These are phyloP conservation scores for Ophiostoma pallidulum DNA, from an alignment of 2,329 filamentous ascomycete genomes.

Conservation along the genomic window DNA sequence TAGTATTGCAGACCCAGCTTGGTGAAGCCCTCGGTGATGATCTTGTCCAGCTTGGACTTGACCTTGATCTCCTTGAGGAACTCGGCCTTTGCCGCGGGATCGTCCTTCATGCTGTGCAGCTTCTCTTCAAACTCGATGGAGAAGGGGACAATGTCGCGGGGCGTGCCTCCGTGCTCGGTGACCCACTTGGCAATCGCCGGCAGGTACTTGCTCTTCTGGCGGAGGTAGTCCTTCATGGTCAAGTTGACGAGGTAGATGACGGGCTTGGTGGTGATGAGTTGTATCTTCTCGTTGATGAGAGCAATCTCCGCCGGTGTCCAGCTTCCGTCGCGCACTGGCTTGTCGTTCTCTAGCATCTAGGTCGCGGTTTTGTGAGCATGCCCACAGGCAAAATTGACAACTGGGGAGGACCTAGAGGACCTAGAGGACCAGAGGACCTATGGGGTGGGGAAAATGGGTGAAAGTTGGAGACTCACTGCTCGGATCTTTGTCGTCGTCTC, in stretches of 20 bases:
- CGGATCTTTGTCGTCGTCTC: conserved; percentile 34
- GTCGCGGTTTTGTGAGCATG: conserved; percentile 6
- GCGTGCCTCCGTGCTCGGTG: conserved; percentile 32
- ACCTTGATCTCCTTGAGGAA: conserved; percentile 34
- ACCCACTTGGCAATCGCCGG: conserved; percentile 36
- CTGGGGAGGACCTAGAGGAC: too few species aligned
- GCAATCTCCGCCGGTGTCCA: conserved; percentile 35
- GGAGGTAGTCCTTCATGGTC: conserved; percentile 37
- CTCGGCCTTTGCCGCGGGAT: conserved; percentile 24
- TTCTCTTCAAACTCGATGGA: conserved; percentile 38
- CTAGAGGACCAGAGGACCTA: too few species aligned
- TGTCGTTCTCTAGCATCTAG: conserved; percentile 30
- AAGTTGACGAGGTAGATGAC: conserved; percentile 36
- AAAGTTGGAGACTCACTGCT: conserved; percentile 19
- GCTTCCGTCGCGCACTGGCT: conserved; percentile 32
- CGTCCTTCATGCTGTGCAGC: conserved; percentile 29
- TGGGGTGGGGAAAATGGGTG: not conserved
- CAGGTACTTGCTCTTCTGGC: conserved; percentile 38
- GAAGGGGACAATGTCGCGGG: conserved; percentile 34
- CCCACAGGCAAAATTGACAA: too few species aligned
- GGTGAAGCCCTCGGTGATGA: conserved; percentile 34
- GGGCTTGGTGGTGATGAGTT: conserved; percentile 37
- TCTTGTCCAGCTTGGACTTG: conserved; percentile 32
- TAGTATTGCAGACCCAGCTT: conserved; percentile 37
- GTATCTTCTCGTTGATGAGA: conserved; percentile 37